Percentiles rank a stretch among this genome's conserved stretches.
These are phyloP conservation scores for Starmera amethionina DNA, from an alignment of 805 yeast species.

Conservation along the genomic window DNA sequence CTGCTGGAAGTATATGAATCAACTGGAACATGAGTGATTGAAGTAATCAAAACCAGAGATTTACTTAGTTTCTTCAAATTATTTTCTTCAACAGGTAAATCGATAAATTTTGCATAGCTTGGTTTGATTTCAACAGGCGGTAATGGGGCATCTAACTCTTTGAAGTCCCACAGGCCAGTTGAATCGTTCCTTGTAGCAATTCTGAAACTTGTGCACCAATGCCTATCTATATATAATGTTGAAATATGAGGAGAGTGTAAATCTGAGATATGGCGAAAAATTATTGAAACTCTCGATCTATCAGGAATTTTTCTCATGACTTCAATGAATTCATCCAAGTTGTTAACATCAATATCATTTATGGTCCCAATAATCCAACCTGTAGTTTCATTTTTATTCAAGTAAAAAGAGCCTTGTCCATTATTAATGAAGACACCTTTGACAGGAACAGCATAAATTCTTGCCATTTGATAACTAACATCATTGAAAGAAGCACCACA, in stretches of 20 bases:
- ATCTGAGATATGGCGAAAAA: constrained; percentile 72
- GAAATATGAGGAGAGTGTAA: constrained; percentile 62
- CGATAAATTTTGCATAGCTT: constrained; percentile 59
- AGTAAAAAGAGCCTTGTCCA: constrained; percentile 67
- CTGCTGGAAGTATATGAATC: constrained; percentile 65
- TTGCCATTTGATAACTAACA: constrained; percentile 81
- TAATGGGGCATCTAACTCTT: constrained; percentile 42
- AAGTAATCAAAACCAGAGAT: constrained; percentile 63
- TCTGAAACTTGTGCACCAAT: constrained; percentile 69
- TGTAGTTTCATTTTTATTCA: constrained; percentile 45
- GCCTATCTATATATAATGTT: constrained; percentile 71
- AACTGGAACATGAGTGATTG: constrained; percentile 56
- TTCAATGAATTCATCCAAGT: constrained; percentile 64
- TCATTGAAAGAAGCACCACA: constrained; percentile 85
- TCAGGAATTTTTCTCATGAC: constrained; percentile 77
- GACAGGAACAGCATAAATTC: constrained; percentile 75
- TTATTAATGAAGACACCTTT: constrained; percentile 74
- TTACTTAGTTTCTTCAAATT: constrained; percentile 47
- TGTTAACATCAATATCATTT: constrained; percentile 66
- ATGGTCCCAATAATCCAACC: constrained; percentile 81
- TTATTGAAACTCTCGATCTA: constrained; percentile 55
- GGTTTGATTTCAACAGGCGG: constrained; percentile 44
- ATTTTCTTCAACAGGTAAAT: constrained; percentile 48
- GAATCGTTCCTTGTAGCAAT: constrained; percentile 53
- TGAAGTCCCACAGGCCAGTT: constrained; percentile 51